A percentile compares a stretch with the other conserved stretches of the same genome.
phyloP scores from a whole-genome alignment of 768 basidiomycete species.

The Ephemerocybe angulata region DNA sequence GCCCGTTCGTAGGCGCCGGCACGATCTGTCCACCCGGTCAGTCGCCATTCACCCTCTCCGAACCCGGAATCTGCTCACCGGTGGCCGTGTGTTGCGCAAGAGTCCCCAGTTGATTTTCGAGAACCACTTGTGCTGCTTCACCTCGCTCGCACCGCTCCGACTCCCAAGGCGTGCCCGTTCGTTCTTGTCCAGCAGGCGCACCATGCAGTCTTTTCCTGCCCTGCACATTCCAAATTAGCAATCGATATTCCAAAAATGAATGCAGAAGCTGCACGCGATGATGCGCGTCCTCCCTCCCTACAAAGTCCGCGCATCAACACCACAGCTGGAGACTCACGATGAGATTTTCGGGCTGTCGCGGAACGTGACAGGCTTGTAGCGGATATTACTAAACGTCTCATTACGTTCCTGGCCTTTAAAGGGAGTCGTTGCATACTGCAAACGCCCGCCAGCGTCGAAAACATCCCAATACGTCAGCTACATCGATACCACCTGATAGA shows the following conservation, averaged over 20 bases:
- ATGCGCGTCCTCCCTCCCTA: constrained; percentile 27
- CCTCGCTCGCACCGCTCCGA: constrained; percentile 93
- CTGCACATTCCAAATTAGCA: constrained; percentile 40
- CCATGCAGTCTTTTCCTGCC: constrained; percentile 83
- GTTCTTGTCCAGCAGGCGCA: constrained; percentile 86
- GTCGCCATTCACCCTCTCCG: not conserved
- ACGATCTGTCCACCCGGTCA: constrained; percentile 56
- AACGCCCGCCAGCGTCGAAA: constrained; percentile 7
- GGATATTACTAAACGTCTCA: constrained; percentile 96
- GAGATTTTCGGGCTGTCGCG: constrained; percentile 75
- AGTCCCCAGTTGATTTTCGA: constrained; percentile 94
- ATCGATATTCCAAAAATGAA: constrained; percentile 22
- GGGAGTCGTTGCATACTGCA: constrained; percentile 94
- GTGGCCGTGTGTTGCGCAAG: constrained; percentile 86
- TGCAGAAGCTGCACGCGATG: constrained; percentile 12
- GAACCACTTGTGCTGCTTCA: constrained; percentile 99
- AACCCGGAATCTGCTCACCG: constrained; percentile 53
- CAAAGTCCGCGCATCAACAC: constrained; percentile 24
- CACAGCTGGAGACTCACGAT: constrained; percentile 26
- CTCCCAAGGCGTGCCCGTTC: constrained; percentile 87
- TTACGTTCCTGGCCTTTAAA: constrained; percentile 96
- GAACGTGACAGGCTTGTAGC: constrained; percentile 81
- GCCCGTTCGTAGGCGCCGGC: constrained; percentile 70
- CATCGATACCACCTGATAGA: constrained; percentile 35
- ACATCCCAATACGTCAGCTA: constrained; percentile 26